A percentile compares a stretch with the other conserved stretches of the same genome.
Conservation (phyloP, 2,329 filamentous ascomycete species). For the Fusarium solani-melongenae region DNA sequence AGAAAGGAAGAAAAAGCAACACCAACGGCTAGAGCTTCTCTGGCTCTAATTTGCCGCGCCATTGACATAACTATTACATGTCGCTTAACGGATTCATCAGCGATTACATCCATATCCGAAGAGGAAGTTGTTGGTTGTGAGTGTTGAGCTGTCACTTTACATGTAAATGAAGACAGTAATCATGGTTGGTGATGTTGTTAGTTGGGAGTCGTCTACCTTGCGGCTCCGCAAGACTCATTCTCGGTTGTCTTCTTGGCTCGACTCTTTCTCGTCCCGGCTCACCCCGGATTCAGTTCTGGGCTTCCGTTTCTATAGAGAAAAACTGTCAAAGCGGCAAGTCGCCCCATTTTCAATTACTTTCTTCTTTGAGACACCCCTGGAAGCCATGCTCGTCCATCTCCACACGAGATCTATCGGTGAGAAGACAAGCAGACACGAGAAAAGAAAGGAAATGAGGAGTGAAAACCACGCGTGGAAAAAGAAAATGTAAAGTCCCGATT, state of each 20-base stretch:
- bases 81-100: conserved; percentile 4
- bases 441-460: conserved; percentile 12
- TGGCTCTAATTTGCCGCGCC: conserved; percentile 18
- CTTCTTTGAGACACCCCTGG: background rate
- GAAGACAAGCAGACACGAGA: background rate
- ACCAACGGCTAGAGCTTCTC: conserved; percentile 1
- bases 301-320: background rate
- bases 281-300: conserved; percentile 20
- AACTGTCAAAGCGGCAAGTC: background rate
- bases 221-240: conserved; percentile 1
- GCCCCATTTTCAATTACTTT: conserved; percentile 17
- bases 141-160: background rate
- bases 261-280: conserved; percentile 6
- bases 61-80: background rate
- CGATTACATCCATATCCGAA: background rate
- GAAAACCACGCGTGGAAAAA: background rate
- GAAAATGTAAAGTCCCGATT: background rate
- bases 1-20: conserved; percentile 13
- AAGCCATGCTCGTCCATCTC: background rate
- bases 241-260: background rate
- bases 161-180: background rate
- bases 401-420: background rate
- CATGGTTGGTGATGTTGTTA: background rate
- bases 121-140: background rate
- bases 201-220: background rate